A percentile compares a stretch with the other conserved stretches of the same genome.
These are phyloP conservation scores for Entrophospora sp. DNA, from an alignment of 192 early-diverging fungal species.

Conservation along the genomic window DNA sequence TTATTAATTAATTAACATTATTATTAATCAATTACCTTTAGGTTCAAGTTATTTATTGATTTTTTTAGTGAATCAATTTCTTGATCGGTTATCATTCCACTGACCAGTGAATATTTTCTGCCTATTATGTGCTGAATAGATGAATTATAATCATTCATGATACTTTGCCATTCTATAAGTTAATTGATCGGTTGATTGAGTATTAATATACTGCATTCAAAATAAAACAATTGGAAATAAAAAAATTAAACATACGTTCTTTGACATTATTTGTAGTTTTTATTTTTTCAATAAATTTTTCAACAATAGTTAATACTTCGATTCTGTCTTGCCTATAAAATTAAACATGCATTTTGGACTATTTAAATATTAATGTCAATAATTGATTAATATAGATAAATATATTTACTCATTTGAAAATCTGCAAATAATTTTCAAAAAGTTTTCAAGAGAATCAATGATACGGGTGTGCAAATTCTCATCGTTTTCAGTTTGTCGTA, in stretches of 20 bases:
- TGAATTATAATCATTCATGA: conserved; percentile 29
- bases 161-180: conserved; percentile 25
- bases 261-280: conserved; percentile 25
- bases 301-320: conserved; percentile 44
- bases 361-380: not conserved
- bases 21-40: not conserved
- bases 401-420: not conserved
- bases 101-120: conserved; percentile 18
- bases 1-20: no score
- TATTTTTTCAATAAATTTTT: conserved; percentile 35
- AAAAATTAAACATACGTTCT: conserved; percentile 6
- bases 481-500: conserved; percentile 20
- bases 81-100: not conserved
- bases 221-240: not conserved
- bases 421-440: conserved; percentile 9
- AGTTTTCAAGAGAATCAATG: conserved; percentile 27
- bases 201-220: not conserved
- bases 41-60: not conserved
- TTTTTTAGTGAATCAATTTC: not conserved
- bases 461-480: conserved; percentile 27
- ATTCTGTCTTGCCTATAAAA: conserved; percentile 28
- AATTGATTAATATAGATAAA: not conserved
- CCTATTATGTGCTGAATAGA: conserved; percentile 32
- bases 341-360: not conserved
- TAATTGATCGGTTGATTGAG: no score